Conservation (phyloP, 495 filamentous ascomycete species). For the Glarea lozoyensis region DNA sequence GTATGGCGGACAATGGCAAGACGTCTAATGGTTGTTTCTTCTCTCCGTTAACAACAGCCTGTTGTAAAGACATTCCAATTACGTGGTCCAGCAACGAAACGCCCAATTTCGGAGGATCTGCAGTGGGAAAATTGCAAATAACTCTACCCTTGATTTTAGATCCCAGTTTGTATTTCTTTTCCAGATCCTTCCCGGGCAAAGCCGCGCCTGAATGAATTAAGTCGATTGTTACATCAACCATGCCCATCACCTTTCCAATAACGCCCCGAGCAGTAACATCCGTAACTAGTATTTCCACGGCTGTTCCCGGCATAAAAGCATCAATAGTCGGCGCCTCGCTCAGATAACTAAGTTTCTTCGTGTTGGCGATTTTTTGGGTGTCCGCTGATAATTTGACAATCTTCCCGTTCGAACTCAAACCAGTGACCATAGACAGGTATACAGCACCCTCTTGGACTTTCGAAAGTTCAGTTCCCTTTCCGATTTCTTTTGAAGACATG, state of each 20-base stretch:
- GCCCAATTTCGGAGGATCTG: constrained; percentile 73
- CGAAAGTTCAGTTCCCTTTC: constrained; percentile 44
- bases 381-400: constrained; percentile 81
- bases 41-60: constrained; percentile 23
- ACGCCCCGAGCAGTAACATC: constrained; percentile 53
- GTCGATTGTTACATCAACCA: constrained; percentile 82
- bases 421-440: constrained; percentile 71
- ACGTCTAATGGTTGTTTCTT: constrained; percentile 38
- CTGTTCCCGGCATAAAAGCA: constrained; percentile 82
- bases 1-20: constrained; percentile 64
- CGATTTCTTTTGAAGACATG: constrained; percentile 79
- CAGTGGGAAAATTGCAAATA: constrained; percentile 70
- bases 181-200: constrained; percentile 51
- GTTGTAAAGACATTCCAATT: constrained; percentile 44
- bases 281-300: constrained; percentile 75
- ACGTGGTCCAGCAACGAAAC: constrained; percentile 82
- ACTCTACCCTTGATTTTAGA: constrained; percentile 80
- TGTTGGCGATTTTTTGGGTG: constrained; percentile 47
- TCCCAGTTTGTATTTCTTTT: constrained; percentile 66
- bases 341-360: constrained; percentile 59
- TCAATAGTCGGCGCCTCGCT: constrained; percentile 75
- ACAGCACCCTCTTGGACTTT: constrained; percentile 71
- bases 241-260: constrained; percentile 82
- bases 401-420: constrained; percentile 66
- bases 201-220: constrained; percentile 75